A percentile compares a stretch with the other conserved stretches of the same genome.
Evolutionary conservation across 192 early-diverging fungal species (phyloP).

Genomic region (Podochytrium sp.): DNA sequence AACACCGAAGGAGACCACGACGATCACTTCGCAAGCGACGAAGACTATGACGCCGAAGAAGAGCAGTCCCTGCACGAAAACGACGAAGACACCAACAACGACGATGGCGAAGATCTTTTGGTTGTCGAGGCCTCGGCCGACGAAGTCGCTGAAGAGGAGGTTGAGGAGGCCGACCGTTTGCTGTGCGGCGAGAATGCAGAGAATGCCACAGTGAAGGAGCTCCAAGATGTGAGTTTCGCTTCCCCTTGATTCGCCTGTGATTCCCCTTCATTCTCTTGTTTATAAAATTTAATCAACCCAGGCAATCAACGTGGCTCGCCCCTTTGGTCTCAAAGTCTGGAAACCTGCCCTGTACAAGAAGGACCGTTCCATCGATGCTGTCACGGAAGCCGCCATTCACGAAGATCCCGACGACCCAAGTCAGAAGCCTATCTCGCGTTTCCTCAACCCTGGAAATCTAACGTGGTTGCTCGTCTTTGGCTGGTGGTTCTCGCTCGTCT

Average conservation of each 20-base stretch:
- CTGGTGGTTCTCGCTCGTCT: conserved; percentile 82
- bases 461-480: conserved; percentile 86
- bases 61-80: not conserved
- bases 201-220: conserved; percentile 35
- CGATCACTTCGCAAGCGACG: not conserved
- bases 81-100: not conserved
- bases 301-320: conserved; percentile 66
- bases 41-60: not conserved
- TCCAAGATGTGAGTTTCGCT: conserved; percentile 42
- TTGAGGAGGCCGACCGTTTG: conserved; percentile 26
- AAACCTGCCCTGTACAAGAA: conserved; percentile 98
- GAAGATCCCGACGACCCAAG: conserved; percentile 57
- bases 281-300: not conserved
- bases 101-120: conserved; percentile 9
- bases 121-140: conserved; percentile 6
- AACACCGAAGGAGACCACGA: not conserved
- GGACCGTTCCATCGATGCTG: conserved; percentile 79
- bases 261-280: not conserved
- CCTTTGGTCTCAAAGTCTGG: conserved; percentile 95
- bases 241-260: not conserved
- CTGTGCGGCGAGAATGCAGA: conserved; percentile 9
- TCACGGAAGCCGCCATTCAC: conserved; percentile 82
- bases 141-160: conserved; percentile 22
- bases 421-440: conserved; percentile 54
- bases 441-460: conserved; percentile 83